Evolutionary conservation across 2,329 filamentous ascomycete genomes (phyloP), one percentile per base, ranked within the genome.

Genomic region (Beauveria sp.): DNA sequence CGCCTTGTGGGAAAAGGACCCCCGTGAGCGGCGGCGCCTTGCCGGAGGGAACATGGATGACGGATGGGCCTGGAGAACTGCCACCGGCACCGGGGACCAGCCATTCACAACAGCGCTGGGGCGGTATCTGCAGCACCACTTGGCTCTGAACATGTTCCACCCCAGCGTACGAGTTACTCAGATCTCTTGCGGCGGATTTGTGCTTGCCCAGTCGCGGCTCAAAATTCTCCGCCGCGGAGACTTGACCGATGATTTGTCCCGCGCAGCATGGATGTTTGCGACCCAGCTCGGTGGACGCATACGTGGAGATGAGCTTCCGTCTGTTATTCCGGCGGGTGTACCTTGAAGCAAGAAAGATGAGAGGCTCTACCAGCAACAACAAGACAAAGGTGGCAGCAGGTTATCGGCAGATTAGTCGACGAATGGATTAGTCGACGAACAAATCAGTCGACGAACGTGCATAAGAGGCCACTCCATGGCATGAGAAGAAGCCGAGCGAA

Each of bases 131-230:
- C 70, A 78, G 60, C 72, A 77, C n/a, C 81, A 85, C 63, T 72
- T 85, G 5, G 81, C 79, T 0, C 69, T 86, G 16, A 75, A 85
- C 66, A 65, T 86, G 64, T 81, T 82, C 60, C 81, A 85, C 65
- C 79, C 82, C 0, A 74, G 77, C n/a, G 81, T 85, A 3, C 72
- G 76, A 1, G 70, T 86, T 26, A 73, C 73, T 14, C 81, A 82
- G 64, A 75, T 86, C 30, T 81, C 81, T 0, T 85, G 82, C 63
- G 79, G 78, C 0, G 82, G 81, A 0, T 86, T 86, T 61, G 78
- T 80, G 43, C 70, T 85, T 12, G 79, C 79, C 0, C 81, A 83
- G 63, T 78, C 72, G 12, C 74, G 81, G 30, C 56, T 85, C 22
- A 85, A 85, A 69, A 69, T 84, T 16, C 60, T 75, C 18, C 69